Evolutionary conservation across 176 grass and related monocot species (phyloP), one percentile per base, ranked within the genome.

Genomic region (Oryza officinalis): DNA sequence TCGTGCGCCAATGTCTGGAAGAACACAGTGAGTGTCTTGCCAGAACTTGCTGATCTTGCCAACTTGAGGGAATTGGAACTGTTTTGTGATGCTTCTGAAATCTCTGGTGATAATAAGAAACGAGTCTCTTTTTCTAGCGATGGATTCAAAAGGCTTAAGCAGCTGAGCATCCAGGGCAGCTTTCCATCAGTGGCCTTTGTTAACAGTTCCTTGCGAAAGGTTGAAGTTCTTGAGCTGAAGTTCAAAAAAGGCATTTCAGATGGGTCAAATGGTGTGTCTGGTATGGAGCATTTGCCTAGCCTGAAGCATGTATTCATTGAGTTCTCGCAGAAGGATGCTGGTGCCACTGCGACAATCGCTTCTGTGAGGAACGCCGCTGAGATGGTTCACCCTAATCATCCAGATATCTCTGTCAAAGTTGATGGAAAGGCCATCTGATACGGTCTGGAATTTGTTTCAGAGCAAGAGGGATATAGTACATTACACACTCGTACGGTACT

Each of bases 151-250:
- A 67, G 67, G 27, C 27, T 88, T 67, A 79, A 61, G 63, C 28
- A 61, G 65, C 63, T 88, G 64, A 67, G 68, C 45, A 84, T 88
- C 38, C 17, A 8, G 1, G 30, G 47, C 46, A 61, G 35, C 47
- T 47, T 41, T 12, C 22, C 69, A 49, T 84, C 63, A 12, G 45
- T 85, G 38, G 13, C 71, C 38, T 89, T 89, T 69, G 71, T 61
- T 71, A 6, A 27, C 1, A 30, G 31, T 28, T 50, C 77, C 27
- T 74, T 81, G 32, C 64, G 28, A 49, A 38, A 25, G 15, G 35
- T 85, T 15, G 76, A 85, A 52, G 76, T 40, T 1, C 76, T 89
- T 85, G 82, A 85, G 31, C 70, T 89, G 3, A 89, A 49, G 17
- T 85, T 65, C 0, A 23, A 76, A 41, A 60, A 84, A 60, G 61